Evolutionary conservation across 345 rosid genomes (phyloP), one percentile per base, ranked within the genome.

Genomic region (Dovyalis caffra): DNA sequence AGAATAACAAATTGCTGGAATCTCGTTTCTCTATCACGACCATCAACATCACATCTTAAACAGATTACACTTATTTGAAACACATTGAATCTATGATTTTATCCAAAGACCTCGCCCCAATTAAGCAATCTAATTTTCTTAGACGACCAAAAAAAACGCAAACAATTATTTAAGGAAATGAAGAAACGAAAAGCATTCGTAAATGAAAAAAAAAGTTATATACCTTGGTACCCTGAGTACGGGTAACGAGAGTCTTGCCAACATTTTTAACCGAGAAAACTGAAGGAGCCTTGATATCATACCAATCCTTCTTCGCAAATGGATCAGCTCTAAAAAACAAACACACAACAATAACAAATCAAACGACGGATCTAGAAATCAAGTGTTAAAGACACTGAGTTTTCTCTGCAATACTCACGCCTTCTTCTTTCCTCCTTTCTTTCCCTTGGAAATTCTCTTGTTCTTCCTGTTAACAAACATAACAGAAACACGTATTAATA

Each of bases 211-310:
- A 23, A 68, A 1, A 43, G 29, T 9, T 35, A n/a, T 45, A 64
- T 73, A 95, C 98, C 91, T 95, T 91, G 67, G 99, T 93, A 45
- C 97, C 99, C 91, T 95, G 99, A 18, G 98, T 95, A 75, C 97
- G 90, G 74, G 92, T 83, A 45, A 95, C 97, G 57, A 93, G 94
- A 9, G 98, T 95, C 76, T 91, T 95, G 45, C 98, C 99, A 0
- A 95, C 97, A 74, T 89, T 90, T 79, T 85, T 90, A 3, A 71
- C 61, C 4, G 40, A 74, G 78, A 95, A 95, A 67, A 79, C 79
- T 0, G 98, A 89, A 9, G 99, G 99, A 67, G 99, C 98, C 86
- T 95, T 95, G 73, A 93, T 87, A 68, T 93, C 96, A 66, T 95
- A 91, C 99, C 99, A 95, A 70, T 95, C 99, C 87, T 95, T 95